Conservation (phyloP, 1,139 yeast genomes). For the Yamadazyma mexicana region DNA sequence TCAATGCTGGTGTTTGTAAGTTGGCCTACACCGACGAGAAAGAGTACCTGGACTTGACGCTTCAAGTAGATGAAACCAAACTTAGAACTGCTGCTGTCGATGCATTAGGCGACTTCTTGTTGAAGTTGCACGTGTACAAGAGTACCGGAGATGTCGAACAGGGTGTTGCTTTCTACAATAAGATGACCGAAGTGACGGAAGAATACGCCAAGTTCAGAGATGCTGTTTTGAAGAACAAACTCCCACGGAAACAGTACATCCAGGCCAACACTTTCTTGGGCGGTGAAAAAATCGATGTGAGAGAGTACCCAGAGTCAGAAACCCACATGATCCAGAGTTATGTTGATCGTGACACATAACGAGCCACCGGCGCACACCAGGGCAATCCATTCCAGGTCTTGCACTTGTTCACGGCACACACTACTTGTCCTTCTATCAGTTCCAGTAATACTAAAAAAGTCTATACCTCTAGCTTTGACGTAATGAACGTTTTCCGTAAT, state of each 20-base stretch:
- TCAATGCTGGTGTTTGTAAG: conserved; percentile 65
- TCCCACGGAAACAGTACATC: conserved; percentile 80
- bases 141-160: conserved; percentile 67
- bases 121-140: conserved; percentile 74
- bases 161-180: conserved; percentile 63
- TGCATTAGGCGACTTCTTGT: conserved; percentile 71
- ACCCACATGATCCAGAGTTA: conserved; percentile 79
- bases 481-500: conserved; percentile 2
- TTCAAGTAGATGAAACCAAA: conserved; percentile 59
- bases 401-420: no score
- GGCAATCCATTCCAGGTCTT: no score
- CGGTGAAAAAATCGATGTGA: conserved; percentile 48
- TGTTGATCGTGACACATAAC: conserved; percentile 50
- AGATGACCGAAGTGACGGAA: conserved; percentile 64
- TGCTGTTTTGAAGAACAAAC: conserved; percentile 65
- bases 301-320: conserved; percentile 74
- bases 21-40: conserved; percentile 45
- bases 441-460: no score
- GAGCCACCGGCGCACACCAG: no score
- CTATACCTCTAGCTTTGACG: no score
- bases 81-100: conserved; percentile 69
- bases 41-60: conserved; percentile 58
- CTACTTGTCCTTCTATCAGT: no score
- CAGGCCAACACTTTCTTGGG: conserved; percentile 69
- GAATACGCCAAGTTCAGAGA: conserved; percentile 68